Base-by-base conservation (phyloP, 2,329 filamentous ascomycete species). In the Tricladium varicosporioides region DNA sequence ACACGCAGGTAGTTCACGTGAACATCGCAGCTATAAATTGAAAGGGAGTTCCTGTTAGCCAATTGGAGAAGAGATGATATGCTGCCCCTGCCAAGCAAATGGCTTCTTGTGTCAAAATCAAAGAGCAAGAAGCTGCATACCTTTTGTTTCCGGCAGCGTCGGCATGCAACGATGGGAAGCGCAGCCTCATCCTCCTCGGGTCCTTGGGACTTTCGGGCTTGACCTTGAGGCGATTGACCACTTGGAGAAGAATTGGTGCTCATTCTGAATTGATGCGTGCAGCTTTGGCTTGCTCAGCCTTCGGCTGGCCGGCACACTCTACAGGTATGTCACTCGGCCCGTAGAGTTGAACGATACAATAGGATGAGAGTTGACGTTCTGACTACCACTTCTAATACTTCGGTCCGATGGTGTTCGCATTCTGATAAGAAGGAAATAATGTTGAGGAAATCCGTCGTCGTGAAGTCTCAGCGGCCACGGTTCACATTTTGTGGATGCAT, bases 131-230 rank as follows among this genome's bases (percentile, higher is more conserved):
- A n/a, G 36, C 36, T 11, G 36, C 61, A 53, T 54, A 64, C 62
- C 50, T 63, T 64, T 51, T 64, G 60, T 45, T 61, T 64, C 36
- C 60, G 60, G 47, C 62, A 64, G 5, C 62, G 58, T 49, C 54
- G 47, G 52, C 60, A 64, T 13, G 60, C 56, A 42, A 58, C 54
- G 2, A 44, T 51, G 15, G 48, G 48, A 33, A 15, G 14, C 10
- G 42, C 13, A 14, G 16, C n/a, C 2, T 36, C 42, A 5, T 13
- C 22, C 16, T 48, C 46, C 10, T 48, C 46, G 7, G 13, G 16
- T 13, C 16, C 22, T 15, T 48, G 16, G 10, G 46, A 31, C 11
- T 18, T 22, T 22, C 46, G 46, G n/a, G 46, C 16, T 19, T 18
- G 46, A n/a, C 46, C 15, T 10, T 15, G 19, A 9, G 11, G 36